Evolutionary conservation across 305 asterid species (phyloP), one percentile per base, ranked within the genome.

Genomic region (Stenogyne calaminthoides): DNA sequence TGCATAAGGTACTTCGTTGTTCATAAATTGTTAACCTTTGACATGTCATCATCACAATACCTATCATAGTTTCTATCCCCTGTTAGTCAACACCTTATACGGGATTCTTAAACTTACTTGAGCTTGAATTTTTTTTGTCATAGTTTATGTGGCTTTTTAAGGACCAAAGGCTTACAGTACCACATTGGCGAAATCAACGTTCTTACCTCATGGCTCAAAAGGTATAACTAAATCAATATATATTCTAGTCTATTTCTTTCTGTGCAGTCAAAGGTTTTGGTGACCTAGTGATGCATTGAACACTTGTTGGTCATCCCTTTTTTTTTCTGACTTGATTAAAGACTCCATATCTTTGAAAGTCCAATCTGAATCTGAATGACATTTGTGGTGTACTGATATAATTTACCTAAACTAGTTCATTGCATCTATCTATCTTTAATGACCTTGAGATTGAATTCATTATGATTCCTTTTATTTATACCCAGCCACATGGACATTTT

Each of bases 111-210:
- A 67, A n/a, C 29, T 46, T 61, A n/a, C 22, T 34, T 44, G 70
- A 36, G 55, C 61, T 59, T 58, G 20, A 55, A 37, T 62, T 64
- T 27, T 64, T 76, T 71, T 76, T 73, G 65, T 75, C 69, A 62
- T 80, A 95, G 98, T 89, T 95, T 80, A 57, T 95, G 83, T 84
- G 84, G 88, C 86, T 84, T 77, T 89, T 88, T 77, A 92, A 88
- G 89, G 99, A 92, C 81, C 98, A 87, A 72, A 87, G 94, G 84
- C 89, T 90, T 59, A 81, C 88, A 68, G 70, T 65, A 68, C 97
- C 98, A 47, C 95, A 88, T 80, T 95, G 99, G 98, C 86, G 99
- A 78, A 85, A 73, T 78, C 91, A 88, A 66, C 86, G 93, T 6
- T 84, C 98, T 60, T 92, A 90, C 76, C 83, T 95, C 75, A 79